Percentiles rank a stretch among this genome's conserved stretches.
Evolutionary conservation across 1,139 yeast species (phyloP).

Genomic region (Candida labiduridarum): DNA sequence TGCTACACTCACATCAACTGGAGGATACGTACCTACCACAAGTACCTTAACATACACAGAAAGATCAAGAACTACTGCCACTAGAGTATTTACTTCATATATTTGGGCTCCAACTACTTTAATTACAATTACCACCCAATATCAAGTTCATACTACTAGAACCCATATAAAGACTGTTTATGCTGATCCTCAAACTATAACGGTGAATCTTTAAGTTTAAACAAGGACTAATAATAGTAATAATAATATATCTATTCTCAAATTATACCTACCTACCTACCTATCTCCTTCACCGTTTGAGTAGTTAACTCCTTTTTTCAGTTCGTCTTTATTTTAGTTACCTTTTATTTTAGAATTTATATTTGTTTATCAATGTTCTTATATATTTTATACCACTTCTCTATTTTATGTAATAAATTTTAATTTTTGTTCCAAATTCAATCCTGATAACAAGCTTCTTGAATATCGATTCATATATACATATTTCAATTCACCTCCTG

Average conservation of each 20-base stretch:
- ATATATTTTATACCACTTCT: background rate
- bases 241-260: too few species aligned
- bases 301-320: background rate
- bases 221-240: background rate
- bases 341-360: background rate
- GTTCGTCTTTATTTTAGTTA: background rate
- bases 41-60: background rate
- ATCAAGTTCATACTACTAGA: constrained; percentile 13
- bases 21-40: constrained; percentile 5
- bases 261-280: background rate
- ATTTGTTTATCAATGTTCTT: background rate
- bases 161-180: constrained; percentile 14
- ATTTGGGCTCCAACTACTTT: constrained; percentile 16
- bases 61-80: constrained; percentile 2
- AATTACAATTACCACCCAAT: constrained; percentile 15
- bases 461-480: constrained; percentile 51
- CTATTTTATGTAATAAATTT: constrained; percentile 1
- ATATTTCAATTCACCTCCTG: constrained; percentile 38
- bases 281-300: background rate
- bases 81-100: constrained; percentile 10
- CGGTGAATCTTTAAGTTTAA: background rate
- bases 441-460: constrained; percentile 40
- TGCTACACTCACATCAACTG: background rate
- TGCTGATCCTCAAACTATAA: constrained; percentile 14
- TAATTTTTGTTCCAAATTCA: constrained; percentile 22